Percentiles rank a stretch among this genome's conserved stretches.
phyloP scores from a whole-genome alignment of 1,139 yeast genomes.

The Wickerhamomyces sp. region DNA sequence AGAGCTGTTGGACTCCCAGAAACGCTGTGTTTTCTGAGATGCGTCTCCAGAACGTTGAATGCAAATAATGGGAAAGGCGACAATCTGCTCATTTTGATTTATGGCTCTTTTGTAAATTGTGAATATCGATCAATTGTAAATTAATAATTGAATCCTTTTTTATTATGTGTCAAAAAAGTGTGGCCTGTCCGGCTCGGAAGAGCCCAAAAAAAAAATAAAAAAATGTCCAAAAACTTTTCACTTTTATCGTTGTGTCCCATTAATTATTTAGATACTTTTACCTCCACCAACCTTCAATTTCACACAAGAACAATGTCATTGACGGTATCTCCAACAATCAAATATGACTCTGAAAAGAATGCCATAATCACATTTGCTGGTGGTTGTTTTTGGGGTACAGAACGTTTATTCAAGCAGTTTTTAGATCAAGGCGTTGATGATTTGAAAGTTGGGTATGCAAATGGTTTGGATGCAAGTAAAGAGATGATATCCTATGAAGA shows the following conservation, averaged over 20 bases:
- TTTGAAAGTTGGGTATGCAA: conserved; percentile 82
- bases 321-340: conserved; percentile 29
- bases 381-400: conserved; percentile 95
- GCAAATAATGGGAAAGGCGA: conserved; percentile 11
- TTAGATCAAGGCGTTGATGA: conserved; percentile 58
- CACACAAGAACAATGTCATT: neutral
- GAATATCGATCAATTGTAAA: too few species aligned
- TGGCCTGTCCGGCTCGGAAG: neutral
- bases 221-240: neutral
- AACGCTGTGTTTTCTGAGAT: neutral
- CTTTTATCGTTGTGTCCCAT: neutral
- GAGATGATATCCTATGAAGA: conserved; percentile 55
- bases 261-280: too few species aligned
- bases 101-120: neutral
- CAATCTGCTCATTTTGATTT: neutral
- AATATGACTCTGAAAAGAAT: conserved; percentile 32
- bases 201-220: neutral
- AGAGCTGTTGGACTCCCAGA: too few species aligned
- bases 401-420: conserved; percentile 68
- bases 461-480: conserved; percentile 44
- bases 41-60: conserved; percentile 7
- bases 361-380: conserved; percentile 59
- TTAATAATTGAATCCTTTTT: too few species aligned
- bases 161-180: neutral
- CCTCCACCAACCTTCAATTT: too few species aligned